A percentile compares a stretch with the other conserved stretches of the same genome.
These are phyloP conservation scores for Aspergillus carlsbadensis DNA, from an alignment of 495 filamentous ascomycete genomes.

Conservation along the genomic window DNA sequence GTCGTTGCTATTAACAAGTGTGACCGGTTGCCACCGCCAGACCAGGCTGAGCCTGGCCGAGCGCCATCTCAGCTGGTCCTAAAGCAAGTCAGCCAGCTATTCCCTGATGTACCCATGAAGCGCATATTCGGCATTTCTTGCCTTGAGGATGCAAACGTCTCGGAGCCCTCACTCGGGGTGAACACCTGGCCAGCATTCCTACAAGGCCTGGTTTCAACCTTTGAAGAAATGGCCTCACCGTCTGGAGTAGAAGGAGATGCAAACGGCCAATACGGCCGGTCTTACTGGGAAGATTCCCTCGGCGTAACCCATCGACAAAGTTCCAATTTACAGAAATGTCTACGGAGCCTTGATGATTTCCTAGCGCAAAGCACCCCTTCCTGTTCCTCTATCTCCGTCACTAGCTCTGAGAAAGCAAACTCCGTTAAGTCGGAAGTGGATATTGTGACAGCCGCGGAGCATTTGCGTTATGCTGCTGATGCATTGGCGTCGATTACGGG, in stretches of 20 bases:
- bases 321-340: slow-evolving; percentile 72
- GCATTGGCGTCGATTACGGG: slow-evolving; percentile 84
- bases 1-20: slow-evolving; percentile 82
- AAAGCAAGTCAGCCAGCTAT: slow-evolving; percentile 28
- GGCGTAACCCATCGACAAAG: slow-evolving; percentile 89
- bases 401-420: background rate
- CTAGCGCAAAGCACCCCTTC: slow-evolving; percentile 37
- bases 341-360: slow-evolving; percentile 68
- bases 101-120: slow-evolving; percentile 36
- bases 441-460: slow-evolving; percentile 92
- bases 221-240: slow-evolving; percentile 69
- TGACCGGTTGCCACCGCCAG: slow-evolving; percentile 45
- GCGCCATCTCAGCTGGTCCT: slow-evolving; percentile 19
- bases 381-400: background rate
- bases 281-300: slow-evolving; percentile 78
- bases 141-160: slow-evolving; percentile 34
- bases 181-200: slow-evolving; percentile 62
- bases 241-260: slow-evolving; percentile 37
- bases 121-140: slow-evolving; percentile 72
- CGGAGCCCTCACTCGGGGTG: background rate
- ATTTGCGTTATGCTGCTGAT: slow-evolving; percentile 78
- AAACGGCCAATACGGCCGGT: slow-evolving; percentile 42
- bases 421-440: slow-evolving; percentile 54
- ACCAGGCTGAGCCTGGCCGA: slow-evolving; percentile 1
- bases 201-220: slow-evolving; percentile 62